These are phyloP conservation scores for Aspergillus melleus DNA, from an alignment of 2,329 filamentous ascomycete genomes.

Conservation along the genomic window DNA sequence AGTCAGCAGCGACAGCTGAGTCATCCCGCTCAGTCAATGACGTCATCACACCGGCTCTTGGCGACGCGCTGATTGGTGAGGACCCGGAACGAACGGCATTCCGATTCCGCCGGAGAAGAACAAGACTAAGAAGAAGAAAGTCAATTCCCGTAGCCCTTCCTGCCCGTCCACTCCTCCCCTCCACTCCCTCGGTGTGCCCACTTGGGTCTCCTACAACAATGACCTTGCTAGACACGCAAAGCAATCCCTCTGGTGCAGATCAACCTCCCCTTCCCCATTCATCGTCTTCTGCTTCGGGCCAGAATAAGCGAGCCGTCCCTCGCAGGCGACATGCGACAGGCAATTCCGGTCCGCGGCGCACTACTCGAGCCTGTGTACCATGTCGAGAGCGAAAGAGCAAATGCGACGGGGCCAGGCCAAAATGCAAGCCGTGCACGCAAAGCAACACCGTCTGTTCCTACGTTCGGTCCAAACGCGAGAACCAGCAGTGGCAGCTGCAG, in stretches of 20 bases:
- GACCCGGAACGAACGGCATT: too few relatives aligned
- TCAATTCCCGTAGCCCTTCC: too few relatives aligned
- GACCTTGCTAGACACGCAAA: neutral
- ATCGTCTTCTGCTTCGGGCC: neutral
- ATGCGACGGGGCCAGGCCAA: slow-evolving; percentile 20
- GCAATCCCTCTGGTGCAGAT: neutral
- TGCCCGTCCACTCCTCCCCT: neutral
- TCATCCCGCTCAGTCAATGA: neutral
- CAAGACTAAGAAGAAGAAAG: too few relatives aligned
- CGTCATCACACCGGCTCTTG: neutral
- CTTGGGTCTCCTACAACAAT: neutral
- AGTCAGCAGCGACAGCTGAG: neutral
- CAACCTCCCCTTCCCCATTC: neutral
- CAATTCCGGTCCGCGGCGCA: slow-evolving; percentile 2
- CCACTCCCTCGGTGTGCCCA: too few relatives aligned
- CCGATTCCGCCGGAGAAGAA: too few relatives aligned
- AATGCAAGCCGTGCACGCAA: slow-evolving; percentile 13
- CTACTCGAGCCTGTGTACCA: slow-evolving; percentile 15
- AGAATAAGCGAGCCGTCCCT: neutral
- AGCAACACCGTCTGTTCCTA: slow-evolving; percentile 14
- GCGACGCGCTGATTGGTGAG: neutral
- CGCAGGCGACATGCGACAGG: neutral
- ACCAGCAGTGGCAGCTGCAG: slow-evolving; percentile 11
- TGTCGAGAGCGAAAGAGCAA: slow-evolving; percentile 22
- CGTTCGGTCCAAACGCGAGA: slow-evolving; percentile 18